Conservation (phyloP, 768 basidiomycete genomes). For the Suillus luteus region DNA sequence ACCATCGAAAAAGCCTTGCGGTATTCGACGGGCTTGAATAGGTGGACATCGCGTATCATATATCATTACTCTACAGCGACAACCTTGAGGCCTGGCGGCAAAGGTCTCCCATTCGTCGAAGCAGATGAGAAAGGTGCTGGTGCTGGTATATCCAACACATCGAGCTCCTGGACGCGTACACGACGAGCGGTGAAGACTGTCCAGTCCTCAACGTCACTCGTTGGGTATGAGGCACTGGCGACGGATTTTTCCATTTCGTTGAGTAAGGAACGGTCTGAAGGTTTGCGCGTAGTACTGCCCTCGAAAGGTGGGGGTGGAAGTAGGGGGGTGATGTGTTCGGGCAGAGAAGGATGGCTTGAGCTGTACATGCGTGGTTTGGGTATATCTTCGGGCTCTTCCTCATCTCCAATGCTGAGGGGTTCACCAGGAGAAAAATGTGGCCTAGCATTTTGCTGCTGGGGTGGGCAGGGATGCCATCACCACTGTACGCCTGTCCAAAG, state of each 20-base stretch:
- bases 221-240: slow-evolving; percentile 33
- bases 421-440: slow-evolving; percentile 40
- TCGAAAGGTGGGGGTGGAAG: slow-evolving; percentile 43
- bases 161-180: slow-evolving; percentile 40
- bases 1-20: too few relatives aligned
- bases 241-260: slow-evolving; percentile 37
- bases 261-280: slow-evolving; percentile 21
- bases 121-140: slow-evolving; percentile 54
- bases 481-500: slow-evolving; percentile 34
- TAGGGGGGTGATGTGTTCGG: slow-evolving; percentile 36
- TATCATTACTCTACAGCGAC: too few relatives aligned
- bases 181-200: slow-evolving; percentile 44
- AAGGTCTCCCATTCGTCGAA: slow-evolving; percentile 29
- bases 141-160: slow-evolving; percentile 57
- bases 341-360: slow-evolving; percentile 25
- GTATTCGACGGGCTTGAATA: too few relatives aligned
- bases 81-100: slow-evolving; percentile 41
- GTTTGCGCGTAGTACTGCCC: slow-evolving; percentile 28
- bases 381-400: slow-evolving; percentile 25
- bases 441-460: slow-evolving; percentile 36
- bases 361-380: slow-evolving; percentile 33
- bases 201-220: slow-evolving; percentile 34
- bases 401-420: slow-evolving; percentile 38
- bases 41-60: too few relatives aligned
- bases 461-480: slow-evolving; percentile 25